Conservation (phyloP, 2,329 filamentous ascomycete genomes). For the Scedosporium minutisporum region DNA sequence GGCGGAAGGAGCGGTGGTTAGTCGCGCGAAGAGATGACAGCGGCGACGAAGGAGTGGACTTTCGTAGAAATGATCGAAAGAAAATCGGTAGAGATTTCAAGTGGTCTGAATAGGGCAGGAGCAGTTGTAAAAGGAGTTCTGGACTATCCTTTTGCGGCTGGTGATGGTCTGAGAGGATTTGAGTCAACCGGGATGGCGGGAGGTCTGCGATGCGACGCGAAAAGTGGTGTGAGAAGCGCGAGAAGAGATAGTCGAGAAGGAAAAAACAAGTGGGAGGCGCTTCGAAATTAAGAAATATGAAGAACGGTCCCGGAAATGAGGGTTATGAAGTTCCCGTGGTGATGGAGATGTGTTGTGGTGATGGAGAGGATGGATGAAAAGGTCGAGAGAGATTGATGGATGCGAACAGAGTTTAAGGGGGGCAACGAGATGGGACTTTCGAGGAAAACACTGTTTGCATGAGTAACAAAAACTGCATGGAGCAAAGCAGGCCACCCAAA, state of each 20-base stretch:
- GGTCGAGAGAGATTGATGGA: not conserved
- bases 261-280: not conserved
- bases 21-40: not conserved
- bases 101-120: not conserved
- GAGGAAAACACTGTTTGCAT: not conserved
- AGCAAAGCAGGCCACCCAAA: not conserved
- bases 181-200: not conserved
- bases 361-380: conserved; percentile 8
- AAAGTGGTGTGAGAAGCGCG: not conserved
- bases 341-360: conserved; percentile 6
- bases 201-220: not conserved
- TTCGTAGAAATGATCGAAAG: not conserved
- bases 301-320: conserved; percentile 11
- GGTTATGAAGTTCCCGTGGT: conserved; percentile 5
- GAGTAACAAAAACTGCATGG: too few species aligned
- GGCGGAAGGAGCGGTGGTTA: not conserved
- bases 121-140: not conserved
- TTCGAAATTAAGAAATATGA: not conserved
- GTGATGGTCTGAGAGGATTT: not conserved
- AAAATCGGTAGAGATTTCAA: not conserved
- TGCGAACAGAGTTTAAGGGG: not conserved
- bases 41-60: not conserved
- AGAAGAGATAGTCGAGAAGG: not conserved
- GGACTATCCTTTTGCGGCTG: not conserved
- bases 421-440: not conserved